Evolutionary conservation across 805 yeast genomes (phyloP), one percentile per base, ranked within the genome.

Genomic region (Starmerella roubikii): DNA sequence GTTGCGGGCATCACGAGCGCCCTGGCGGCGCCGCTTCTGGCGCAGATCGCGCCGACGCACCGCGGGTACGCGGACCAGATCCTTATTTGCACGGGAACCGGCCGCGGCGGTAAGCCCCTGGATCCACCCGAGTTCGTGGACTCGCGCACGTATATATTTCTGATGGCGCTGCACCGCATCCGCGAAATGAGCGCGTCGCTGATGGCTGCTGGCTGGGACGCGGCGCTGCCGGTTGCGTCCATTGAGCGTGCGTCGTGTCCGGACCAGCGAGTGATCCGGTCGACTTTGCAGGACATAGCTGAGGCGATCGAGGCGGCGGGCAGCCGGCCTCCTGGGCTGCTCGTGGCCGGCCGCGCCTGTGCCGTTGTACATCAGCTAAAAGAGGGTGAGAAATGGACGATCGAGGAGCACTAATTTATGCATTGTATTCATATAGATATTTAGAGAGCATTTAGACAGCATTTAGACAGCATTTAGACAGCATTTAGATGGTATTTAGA

Each of bases 211-310:
- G 60, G 65, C 0, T 88, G 95, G 95, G 76, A 76, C 37, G 59
- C 65, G 1, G 64, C 68, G 16, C 64, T 79, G 7, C 94, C 96
- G 0, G 82, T 81, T 22, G 84, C 91, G 2, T 75, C 86, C 18
- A 74, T 88, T 2, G 97, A 88, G 57, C 68, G 96, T 41, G 94
- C 95, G 0, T 76, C 91, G 13, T 85, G 96, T 58, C 85, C 91
- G 0, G 97, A 86, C 54, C 96, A 88, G 60, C 61, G 97, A 40
- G 69, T 86, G 4, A 74, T 85, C 3, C 65, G 94, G 46, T 81
- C 95, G 0, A 69, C 73, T 0, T 60, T 88, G 32, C 65, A 66
- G 37, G 61, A 78, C 45, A 72, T 84, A 1, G 78, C 78, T 0
- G 75, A 68, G 31, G 93, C 91, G 1, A 72, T 84, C 1, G 78